Conservation (phyloP, 768 basidiomycete species). For the Macrocybe gigantea region DNA sequence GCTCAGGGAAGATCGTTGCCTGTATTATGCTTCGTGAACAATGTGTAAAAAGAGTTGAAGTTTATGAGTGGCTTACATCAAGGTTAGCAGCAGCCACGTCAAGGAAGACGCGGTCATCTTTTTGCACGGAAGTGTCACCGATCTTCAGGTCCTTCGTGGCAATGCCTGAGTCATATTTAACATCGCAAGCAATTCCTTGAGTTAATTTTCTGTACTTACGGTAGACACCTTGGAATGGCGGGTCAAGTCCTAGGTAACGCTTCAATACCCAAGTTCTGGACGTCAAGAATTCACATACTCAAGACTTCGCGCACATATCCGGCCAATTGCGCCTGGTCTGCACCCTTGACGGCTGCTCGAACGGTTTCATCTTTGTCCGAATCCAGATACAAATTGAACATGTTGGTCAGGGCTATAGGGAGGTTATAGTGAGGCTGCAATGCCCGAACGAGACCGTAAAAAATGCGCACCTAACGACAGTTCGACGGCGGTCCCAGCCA, state of each 20-base stretch:
- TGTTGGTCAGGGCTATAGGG: conserved; percentile 52
- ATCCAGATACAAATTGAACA: conserved; percentile 60
- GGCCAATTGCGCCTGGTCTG: conserved; percentile 31
- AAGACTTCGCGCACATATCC: conserved; percentile 65
- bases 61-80: conserved; percentile 38
- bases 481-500: conserved; percentile 65
- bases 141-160: conserved; percentile 40
- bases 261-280: neutral
- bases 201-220: conserved; percentile 31
- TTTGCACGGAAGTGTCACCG: conserved; percentile 33
- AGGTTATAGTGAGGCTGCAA: neutral
- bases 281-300: conserved; percentile 37
- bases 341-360: conserved; percentile 26
- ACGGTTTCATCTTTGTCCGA: conserved; percentile 35
- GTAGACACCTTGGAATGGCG: conserved; percentile 65
- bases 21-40: conserved; percentile 15
- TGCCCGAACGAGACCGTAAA: neutral
- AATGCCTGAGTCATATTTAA: conserved; percentile 27
- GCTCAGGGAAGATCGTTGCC: conserved; percentile 47
- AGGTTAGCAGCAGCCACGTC: conserved; percentile 51
- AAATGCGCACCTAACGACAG: conserved; percentile 52
- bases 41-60: neutral
- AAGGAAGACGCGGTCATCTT: conserved; percentile 55
- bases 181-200: neutral
- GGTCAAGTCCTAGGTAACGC: conserved; percentile 52